A percentile compares a stretch with the other conserved stretches of the same genome.
Evolutionary conservation across 805 yeast genomes (phyloP).

Genomic region (Candida boleticola): DNA sequence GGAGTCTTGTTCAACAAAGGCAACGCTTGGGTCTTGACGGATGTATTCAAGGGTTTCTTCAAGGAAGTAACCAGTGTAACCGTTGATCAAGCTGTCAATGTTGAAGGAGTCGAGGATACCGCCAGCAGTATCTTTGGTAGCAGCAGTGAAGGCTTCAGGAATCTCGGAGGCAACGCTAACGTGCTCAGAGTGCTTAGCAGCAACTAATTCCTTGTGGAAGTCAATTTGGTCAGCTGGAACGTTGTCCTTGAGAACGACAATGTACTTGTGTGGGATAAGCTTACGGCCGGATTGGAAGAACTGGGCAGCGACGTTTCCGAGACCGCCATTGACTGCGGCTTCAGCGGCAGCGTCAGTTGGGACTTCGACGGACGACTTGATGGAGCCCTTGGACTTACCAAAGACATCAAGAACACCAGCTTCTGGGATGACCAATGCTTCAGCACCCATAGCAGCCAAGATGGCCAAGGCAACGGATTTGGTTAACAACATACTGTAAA

Average conservation of each 20-base stretch:
- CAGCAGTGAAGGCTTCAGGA: constrained; percentile 36
- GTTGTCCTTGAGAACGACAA: constrained; percentile 76
- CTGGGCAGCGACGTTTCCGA: constrained; percentile 39
- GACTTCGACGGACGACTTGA: not conserved
- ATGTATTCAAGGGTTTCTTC: constrained; percentile 72
- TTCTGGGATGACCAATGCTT: constrained; percentile 61
- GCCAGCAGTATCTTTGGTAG: constrained; percentile 35
- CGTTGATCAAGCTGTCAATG: constrained; percentile 57
- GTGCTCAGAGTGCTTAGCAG: constrained; percentile 47
- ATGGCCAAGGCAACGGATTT: constrained; percentile 43
- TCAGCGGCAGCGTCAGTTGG: constrained; percentile 4
- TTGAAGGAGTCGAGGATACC: constrained; percentile 62
- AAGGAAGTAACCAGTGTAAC: constrained; percentile 85
- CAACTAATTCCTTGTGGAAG: constrained; percentile 69
- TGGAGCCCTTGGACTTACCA: constrained; percentile 8
- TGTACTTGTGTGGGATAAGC: constrained; percentile 72
- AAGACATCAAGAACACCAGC: constrained; percentile 40
- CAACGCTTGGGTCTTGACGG: constrained; percentile 60
- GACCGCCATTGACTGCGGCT: constrained; percentile 11
- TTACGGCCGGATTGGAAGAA: constrained; percentile 46
- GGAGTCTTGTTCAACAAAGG: constrained; percentile 74
- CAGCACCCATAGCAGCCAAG: constrained; percentile 39
- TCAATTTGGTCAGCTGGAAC: constrained; percentile 50
- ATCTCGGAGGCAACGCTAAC: constrained; percentile 33
- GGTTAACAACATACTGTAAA: constrained; percentile 37